phyloP scores from a whole-genome alignment of 345 rosid genomes.

The Theobroma cacao region DNA sequence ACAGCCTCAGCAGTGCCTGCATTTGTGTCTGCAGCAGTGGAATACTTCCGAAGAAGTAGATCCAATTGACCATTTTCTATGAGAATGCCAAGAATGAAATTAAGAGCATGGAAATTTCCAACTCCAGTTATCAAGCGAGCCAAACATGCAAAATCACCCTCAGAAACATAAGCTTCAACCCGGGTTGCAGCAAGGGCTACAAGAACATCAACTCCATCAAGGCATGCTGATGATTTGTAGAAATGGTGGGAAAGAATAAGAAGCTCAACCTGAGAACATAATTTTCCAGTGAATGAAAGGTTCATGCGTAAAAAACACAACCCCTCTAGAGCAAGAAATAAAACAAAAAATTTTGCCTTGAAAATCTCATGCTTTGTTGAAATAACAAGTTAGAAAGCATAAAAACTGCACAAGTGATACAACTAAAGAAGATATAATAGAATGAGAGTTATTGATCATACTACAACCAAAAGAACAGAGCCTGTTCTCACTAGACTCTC shows the following conservation, averaged over 20 bases:
- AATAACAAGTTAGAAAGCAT: neutral
- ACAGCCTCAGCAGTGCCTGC: conserved; percentile 82
- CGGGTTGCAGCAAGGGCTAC: conserved; percentile 96
- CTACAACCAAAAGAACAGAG: neutral
- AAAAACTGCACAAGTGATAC: neutral
- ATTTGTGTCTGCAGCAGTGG: conserved; percentile 83
- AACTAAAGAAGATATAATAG: neutral
- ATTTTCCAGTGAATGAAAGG: conserved; percentile 9
- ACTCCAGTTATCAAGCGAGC: conserved; percentile 95
- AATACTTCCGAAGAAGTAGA: conserved; percentile 87
- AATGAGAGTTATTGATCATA: neutral
- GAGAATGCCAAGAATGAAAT: conserved; percentile 91
- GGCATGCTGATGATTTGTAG: conserved; percentile 97
- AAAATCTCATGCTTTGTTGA: neutral
- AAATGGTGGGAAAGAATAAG: conserved; percentile 96
- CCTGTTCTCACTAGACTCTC: neutral
- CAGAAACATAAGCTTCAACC: conserved; percentile 89
- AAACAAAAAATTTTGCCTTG: neutral
- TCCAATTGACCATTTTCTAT: conserved; percentile 94
- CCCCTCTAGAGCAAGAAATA: neutral
- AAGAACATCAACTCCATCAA: conserved; percentile 98
- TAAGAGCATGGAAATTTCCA: conserved; percentile 93
- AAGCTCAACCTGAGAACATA: conserved; percentile 77
- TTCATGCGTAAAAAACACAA: neutral
- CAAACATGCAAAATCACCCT: conserved; percentile 94